phyloP scores from a whole-genome alignment of 2,329 filamentous ascomycete species.

The Ceratocystis cacaofunesta region DNA sequence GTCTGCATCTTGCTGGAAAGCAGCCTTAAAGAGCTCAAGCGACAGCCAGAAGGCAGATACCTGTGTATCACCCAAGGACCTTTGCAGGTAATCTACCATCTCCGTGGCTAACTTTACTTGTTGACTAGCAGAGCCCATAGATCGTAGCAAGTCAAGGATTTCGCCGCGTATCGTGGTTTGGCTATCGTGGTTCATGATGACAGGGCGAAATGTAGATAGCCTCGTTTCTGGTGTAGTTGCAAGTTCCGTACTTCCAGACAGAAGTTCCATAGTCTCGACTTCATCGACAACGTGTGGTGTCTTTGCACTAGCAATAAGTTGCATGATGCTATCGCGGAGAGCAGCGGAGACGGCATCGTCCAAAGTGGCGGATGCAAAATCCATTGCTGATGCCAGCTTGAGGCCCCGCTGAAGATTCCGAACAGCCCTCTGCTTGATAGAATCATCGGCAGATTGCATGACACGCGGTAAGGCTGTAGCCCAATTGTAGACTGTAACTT shows the following conservation, averaged over 20 bases:
- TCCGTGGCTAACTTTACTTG: slow-evolving; percentile 47
- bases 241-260: slow-evolving; percentile 8
- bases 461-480: slow-evolving; percentile 62
- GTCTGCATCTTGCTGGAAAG: slow-evolving; percentile 35
- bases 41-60: slow-evolving; percentile 69
- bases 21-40: slow-evolving; percentile 52
- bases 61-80: slow-evolving; percentile 38
- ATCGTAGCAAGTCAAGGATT: slow-evolving; percentile 42
- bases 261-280: slow-evolving; percentile 18
- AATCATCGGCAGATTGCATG: slow-evolving; percentile 74
- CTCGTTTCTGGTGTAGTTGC: slow-evolving; percentile 10
- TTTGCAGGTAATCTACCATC: slow-evolving; percentile 49
- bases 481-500: slow-evolving; percentile 65
- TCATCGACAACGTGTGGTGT: slow-evolving; percentile 24
- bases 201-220: slow-evolving; percentile 36
- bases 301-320: slow-evolving; percentile 21
- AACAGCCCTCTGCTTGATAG: slow-evolving; percentile 56
- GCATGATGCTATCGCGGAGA: slow-evolving; percentile 57
- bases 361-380: slow-evolving; percentile 49
- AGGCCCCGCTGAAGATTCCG: slow-evolving; percentile 63
- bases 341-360: slow-evolving; percentile 52
- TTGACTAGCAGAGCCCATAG: slow-evolving; percentile 41
- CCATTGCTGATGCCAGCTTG: slow-evolving; percentile 46
- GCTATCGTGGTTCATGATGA: slow-evolving; percentile 49
- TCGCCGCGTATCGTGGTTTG: slow-evolving; percentile 47